Base-by-base conservation (phyloP, 2,329 filamentous ascomycete species). In the Xylaria sp. region DNA sequence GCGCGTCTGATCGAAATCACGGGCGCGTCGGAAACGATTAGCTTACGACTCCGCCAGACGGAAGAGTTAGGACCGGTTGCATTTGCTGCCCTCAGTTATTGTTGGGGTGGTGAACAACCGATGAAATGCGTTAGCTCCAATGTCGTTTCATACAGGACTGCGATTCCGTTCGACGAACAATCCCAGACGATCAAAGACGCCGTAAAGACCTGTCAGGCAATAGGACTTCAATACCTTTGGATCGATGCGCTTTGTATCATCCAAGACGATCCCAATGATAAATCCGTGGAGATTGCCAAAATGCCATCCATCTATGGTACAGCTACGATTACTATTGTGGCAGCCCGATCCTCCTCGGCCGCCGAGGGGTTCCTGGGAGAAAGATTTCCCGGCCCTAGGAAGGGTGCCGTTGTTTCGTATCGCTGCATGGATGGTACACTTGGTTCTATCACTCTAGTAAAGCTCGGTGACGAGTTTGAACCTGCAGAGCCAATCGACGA, bases 161-260 rank as follows among this genome's bases (percentile, higher is more conserved):
- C 28, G 3, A 54, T 54, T 39, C 54, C 54, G n/a, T 13, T 56
- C n/a, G 31, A 56, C 0, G 23, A 13, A 9, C 54, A 23, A 23
- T 10, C 54, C 4, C 18, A 18, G 13, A 56, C 54, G 3, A 56
- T 56, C 54, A 20, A 39, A 23, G 54, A 39, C 15, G 54, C 34
- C n/a, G n/a, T 56, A 10, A 56, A 20, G 6, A 18, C 41, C 25
- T 41, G 54, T 12, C n/a, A 31, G 15, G 28, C 8, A 20, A 37
- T 58, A 20, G 58, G 59, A 31, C 20, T 62, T 20, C 48, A 62
- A 7, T 54, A 54, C 3, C 34, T 62, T 20, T 62, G 59, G 59
- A 15, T 62, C 6, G 59, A 62, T 9, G 48, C 59, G 15, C 34
- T 62, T 15, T 62, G 59, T 54, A 62, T 62, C 48, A 41, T 54